Percentiles rank a stretch among this genome's conserved stretches.
phyloP scores from a whole-genome alignment of 306 rosid genomes.

The Luffa aegyptiaca region DNA sequence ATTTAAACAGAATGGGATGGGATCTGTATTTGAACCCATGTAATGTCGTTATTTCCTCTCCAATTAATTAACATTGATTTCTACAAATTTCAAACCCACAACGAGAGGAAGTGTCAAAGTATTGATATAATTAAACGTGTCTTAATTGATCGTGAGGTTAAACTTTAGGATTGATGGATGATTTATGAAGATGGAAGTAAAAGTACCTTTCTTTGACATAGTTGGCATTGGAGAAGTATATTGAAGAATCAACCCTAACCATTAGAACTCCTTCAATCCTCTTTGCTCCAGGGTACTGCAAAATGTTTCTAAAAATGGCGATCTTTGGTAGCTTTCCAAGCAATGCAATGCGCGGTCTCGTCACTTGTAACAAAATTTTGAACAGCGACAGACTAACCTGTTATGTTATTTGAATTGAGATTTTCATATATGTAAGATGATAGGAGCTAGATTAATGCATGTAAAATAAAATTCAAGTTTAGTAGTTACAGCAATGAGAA shows the following conservation, averaged over 20 bases:
- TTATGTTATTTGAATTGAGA: not conserved
- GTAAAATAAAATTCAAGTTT: not conserved
- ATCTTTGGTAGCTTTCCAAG: conserved; percentile 67
- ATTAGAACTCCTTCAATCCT: conserved; percentile 48
- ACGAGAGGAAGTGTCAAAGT: too few relatives aligned
- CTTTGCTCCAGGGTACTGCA: conserved; percentile 54
- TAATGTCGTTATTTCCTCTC: too few relatives aligned
- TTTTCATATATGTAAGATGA: too few relatives aligned
- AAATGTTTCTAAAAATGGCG: conserved; percentile 45
- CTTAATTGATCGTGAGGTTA: too few relatives aligned
- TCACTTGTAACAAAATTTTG: conserved; percentile 68
- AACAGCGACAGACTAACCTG: conserved; percentile 65
- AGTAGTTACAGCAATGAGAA: conserved; percentile 51
- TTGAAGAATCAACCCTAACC: conserved; percentile 76
- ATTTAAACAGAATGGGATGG: too few relatives aligned
- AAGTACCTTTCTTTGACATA: conserved; percentile 69
- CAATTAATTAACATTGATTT: too few relatives aligned
- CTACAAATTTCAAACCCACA: too few relatives aligned
- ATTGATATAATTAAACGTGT: too few relatives aligned
- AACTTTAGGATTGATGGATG: too few relatives aligned
- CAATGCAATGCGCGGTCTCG: conserved; percentile 63
- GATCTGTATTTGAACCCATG: too few relatives aligned
- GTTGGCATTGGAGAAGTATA: conserved; percentile 83
- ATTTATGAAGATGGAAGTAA: not conserved
- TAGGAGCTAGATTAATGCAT: not conserved